Evolutionary conservation across 2,329 filamentous ascomycete species (phyloP).

Genomic region (Sporothrix mexicana): DNA sequence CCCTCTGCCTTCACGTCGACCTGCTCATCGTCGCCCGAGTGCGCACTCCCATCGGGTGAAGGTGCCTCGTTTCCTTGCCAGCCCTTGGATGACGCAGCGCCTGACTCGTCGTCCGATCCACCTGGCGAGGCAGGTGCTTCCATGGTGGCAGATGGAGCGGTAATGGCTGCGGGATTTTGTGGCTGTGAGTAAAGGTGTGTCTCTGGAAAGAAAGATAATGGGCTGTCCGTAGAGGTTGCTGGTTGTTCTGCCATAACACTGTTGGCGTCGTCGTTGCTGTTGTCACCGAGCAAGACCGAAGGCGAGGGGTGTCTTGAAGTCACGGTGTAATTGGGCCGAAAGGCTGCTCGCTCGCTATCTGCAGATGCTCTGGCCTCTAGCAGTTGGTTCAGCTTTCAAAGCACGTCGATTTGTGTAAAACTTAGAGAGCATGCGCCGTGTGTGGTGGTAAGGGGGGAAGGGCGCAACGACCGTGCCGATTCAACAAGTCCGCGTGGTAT

Average conservation of each 20-base stretch:
- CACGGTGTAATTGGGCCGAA: background rate
- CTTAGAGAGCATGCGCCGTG: background rate
- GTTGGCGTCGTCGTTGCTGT: background rate
- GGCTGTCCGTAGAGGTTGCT: background rate
- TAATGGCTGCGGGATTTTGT: constrained; percentile 3
- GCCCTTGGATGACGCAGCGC: constrained; percentile 30
- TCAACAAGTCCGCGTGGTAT: constrained; percentile 16
- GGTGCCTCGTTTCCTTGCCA: constrained; percentile 34
- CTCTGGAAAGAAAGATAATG: background rate
- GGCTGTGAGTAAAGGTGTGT: background rate
- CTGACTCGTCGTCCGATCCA: constrained; percentile 36
- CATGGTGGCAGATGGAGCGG: constrained; percentile 29
- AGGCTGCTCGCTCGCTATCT: background rate
- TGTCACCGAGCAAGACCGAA: background rate
- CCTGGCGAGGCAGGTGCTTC: constrained; percentile 28
- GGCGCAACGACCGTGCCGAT: constrained; percentile 16
- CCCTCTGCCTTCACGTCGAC: constrained; percentile 33
- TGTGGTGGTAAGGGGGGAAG: background rate
- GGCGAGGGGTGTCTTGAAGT: background rate
- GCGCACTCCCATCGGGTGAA: constrained; percentile 29
- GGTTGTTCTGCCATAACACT: background rate
- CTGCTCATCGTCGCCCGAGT: constrained; percentile 30
- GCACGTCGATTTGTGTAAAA: background rate
- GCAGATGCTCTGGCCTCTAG: background rate
- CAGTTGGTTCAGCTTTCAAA: background rate